Percentiles rank a stretch among this genome's conserved stretches.
Conservation (phyloP, 2,329 filamentous ascomycete genomes). For the Colletotrichum tanaceti region DNA sequence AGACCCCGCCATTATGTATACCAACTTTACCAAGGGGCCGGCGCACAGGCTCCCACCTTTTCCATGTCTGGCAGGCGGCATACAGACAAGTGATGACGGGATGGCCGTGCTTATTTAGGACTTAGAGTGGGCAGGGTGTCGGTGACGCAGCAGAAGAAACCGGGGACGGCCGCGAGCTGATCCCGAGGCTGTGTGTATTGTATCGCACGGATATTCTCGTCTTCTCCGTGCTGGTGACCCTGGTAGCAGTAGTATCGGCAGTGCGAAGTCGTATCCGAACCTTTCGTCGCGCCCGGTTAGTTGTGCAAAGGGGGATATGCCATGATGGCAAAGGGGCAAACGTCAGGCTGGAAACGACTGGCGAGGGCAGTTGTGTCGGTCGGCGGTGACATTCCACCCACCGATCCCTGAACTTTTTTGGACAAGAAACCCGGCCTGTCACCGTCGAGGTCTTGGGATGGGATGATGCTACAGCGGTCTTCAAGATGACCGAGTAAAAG, state of each 20-base stretch:
- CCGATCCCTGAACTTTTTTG: slow-evolving; percentile 10
- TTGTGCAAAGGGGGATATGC: slow-evolving; percentile 7
- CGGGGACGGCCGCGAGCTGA: slow-evolving; percentile 5
- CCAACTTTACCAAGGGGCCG: slow-evolving; percentile 7
- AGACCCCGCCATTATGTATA: slow-evolving; percentile 32
- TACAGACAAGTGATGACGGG: slow-evolving; percentile 18
- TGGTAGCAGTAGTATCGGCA: neutral
- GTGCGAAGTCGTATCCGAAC: slow-evolving; percentile 26
- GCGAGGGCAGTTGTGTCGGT: neutral
- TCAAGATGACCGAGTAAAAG: neutral
- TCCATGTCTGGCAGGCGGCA: neutral
- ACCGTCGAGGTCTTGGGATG: slow-evolving; percentile 25
- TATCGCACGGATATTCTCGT: neutral
- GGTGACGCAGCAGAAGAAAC: slow-evolving; percentile 9
- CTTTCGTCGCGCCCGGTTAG: neutral
- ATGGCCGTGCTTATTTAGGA: slow-evolving; percentile 38
- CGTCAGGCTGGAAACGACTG: neutral
- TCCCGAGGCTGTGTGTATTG: slow-evolving; percentile 16
- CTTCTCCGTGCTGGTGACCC: neutral
- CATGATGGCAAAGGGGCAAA: slow-evolving; percentile 5
- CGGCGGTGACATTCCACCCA: neutral
- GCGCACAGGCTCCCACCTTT: slow-evolving; percentile 12
- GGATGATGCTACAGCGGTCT: slow-evolving; percentile 15
- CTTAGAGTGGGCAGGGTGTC: neutral
- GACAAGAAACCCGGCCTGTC: slow-evolving; percentile 11